Evolutionary conservation across 2,329 filamentous ascomycete genomes (phyloP).

Genomic region (Aspergillus fumigatus): DNA sequence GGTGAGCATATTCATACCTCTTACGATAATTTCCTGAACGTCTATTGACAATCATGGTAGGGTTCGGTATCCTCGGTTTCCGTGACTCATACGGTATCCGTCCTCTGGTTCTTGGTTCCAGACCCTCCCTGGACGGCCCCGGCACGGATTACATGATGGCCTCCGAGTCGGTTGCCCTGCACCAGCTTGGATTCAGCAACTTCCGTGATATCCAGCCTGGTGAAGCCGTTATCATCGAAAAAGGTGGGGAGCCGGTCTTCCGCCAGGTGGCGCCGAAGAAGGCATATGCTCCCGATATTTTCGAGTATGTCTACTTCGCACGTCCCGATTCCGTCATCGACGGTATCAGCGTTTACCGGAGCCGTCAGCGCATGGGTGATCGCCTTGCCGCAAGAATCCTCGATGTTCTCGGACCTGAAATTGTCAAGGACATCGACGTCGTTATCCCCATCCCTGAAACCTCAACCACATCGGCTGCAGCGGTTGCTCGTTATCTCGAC

Average conservation of each 20-base stretch:
- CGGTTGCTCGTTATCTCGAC: slow-evolving; percentile 67
- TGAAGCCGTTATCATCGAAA: slow-evolving; percentile 79
- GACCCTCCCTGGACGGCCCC: slow-evolving; percentile 60
- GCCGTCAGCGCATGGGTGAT: slow-evolving; percentile 80
- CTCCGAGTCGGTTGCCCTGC: slow-evolving; percentile 79
- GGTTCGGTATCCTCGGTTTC: slow-evolving; percentile 77
- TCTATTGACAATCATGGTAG: slow-evolving; percentile 31
- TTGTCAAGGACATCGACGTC: slow-evolving; percentile 68
- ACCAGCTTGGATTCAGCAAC: slow-evolving; percentile 72
- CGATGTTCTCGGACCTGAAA: slow-evolving; percentile 62
- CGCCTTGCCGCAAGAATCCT: slow-evolving; percentile 72
- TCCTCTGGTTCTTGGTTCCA: slow-evolving; percentile 72
- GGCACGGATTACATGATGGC: slow-evolving; percentile 85
- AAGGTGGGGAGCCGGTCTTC: slow-evolving; percentile 70
- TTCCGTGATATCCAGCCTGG: slow-evolving; percentile 76
- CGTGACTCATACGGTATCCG: slow-evolving; percentile 77
- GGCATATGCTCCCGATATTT: slow-evolving; percentile 77
- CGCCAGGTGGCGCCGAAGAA: slow-evolving; percentile 65
- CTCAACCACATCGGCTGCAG: slow-evolving; percentile 73
- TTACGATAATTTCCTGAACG: neutral
- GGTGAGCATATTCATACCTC: slow-evolving; percentile 37
- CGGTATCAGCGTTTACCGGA: slow-evolving; percentile 80
- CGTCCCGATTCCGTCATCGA: slow-evolving; percentile 79
- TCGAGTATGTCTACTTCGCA: slow-evolving; percentile 85
- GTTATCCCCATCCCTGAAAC: slow-evolving; percentile 84